Evolutionary conservation across 805 yeast genomes (phyloP).

Genomic region (Candida pseudofarinosa): DNA sequence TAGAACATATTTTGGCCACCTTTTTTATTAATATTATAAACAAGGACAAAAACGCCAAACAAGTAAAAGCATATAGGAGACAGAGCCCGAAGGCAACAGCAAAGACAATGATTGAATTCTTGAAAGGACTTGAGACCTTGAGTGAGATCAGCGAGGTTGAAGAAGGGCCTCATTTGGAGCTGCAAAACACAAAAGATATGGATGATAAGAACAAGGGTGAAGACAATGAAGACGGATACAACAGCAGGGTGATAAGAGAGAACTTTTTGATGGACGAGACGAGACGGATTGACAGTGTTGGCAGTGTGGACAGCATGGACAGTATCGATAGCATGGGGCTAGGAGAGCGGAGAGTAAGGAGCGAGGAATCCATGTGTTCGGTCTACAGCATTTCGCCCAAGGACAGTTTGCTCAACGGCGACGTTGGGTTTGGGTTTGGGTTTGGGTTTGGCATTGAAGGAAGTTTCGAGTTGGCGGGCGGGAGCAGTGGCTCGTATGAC

Average conservation of each 20-base stretch:
- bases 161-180: not conserved
- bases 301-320: not conserved
- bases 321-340: not conserved
- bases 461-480: not conserved
- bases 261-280: not conserved
- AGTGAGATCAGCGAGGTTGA: not conserved
- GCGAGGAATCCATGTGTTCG: conserved; percentile 1
- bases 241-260: not conserved
- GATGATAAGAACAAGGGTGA: not conserved
- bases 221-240: not conserved
- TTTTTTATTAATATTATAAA: too few relatives aligned
- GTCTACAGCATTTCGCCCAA: not conserved
- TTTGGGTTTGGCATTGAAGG: not conserved
- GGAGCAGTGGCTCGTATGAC: not conserved
- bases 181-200: not conserved
- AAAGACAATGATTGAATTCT: not conserved
- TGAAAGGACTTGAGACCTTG: not conserved
- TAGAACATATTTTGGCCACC: not conserved
- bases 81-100: not conserved
- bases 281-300: not conserved
- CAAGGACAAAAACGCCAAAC: not conserved
- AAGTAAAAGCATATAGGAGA: not conserved
- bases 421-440: not conserved
- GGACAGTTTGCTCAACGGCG: not conserved
- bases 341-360: not conserved